Evolutionary conservation across 176 grass and related monocot species (phyloP).

Genomic region (Luzula sylvatica): DNA sequence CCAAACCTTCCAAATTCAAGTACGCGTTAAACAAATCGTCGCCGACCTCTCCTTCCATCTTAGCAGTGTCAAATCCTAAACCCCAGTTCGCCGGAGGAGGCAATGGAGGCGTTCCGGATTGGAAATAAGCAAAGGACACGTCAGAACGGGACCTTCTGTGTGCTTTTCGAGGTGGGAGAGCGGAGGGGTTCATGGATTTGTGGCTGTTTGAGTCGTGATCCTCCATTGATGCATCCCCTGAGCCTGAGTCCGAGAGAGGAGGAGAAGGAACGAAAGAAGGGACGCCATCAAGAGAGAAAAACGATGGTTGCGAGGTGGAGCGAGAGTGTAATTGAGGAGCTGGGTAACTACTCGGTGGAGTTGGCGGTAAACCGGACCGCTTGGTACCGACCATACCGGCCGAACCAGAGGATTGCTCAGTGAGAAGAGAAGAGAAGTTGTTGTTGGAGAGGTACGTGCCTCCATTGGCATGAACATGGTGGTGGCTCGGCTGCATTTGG

Average conservation of each 20-base stretch:
- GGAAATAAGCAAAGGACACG: constrained; percentile 64
- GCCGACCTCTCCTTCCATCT: constrained; percentile 18
- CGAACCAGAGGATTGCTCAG: neutral
- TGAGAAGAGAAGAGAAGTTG: constrained; percentile 22
- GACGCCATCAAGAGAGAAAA: constrained; percentile 24
- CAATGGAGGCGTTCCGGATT: constrained; percentile 29
- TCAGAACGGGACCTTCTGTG: constrained; percentile 67
- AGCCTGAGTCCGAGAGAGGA: constrained; percentile 13
- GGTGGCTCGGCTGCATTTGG: constrained; percentile 35
- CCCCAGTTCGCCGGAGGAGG: constrained; percentile 33
- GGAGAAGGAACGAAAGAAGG: constrained; percentile 20
- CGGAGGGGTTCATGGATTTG: constrained; percentile 2
- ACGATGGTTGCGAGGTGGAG: constrained; percentile 18
- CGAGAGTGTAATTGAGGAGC: constrained; percentile 3
- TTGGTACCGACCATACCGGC: constrained; percentile 17
- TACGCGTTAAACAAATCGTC: constrained; percentile 83
- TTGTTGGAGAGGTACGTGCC: constrained; percentile 18
- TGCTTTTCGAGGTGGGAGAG: constrained; percentile 50
- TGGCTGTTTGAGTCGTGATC: constrained; percentile 20
- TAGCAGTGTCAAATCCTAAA: constrained; percentile 18
- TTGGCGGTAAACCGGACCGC: constrained; percentile 49
- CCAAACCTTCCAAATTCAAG: constrained; percentile 76
- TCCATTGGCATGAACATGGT: constrained; percentile 16
- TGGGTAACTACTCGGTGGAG: constrained; percentile 28
- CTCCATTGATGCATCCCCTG: constrained; percentile 43